These are phyloP conservation scores for Balansia obtecta DNA, from an alignment of 2,329 filamentous ascomycete species.

Conservation along the genomic window DNA sequence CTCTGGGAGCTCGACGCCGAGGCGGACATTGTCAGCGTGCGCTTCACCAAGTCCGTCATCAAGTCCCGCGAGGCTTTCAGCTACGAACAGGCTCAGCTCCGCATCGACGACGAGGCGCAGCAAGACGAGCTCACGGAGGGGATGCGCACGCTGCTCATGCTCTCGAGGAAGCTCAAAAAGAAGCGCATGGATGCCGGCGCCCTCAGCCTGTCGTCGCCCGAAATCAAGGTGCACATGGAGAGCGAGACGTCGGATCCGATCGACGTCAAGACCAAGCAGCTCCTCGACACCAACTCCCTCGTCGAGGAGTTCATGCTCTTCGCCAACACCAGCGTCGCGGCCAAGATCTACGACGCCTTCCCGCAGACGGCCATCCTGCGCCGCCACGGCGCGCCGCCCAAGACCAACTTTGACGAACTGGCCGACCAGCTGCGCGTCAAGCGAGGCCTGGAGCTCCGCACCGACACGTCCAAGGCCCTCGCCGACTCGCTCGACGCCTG, in stretches of 20 bases:
- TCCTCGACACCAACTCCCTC: conserved; percentile 90
- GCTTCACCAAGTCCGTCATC: conserved; percentile 96
- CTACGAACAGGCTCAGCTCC: conserved; percentile 89
- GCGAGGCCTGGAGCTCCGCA: conserved; percentile 64
- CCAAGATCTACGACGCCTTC: conserved; percentile 81
- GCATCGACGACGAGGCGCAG: conserved; percentile 81
- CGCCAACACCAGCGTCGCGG: conserved; percentile 88
- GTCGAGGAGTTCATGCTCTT: conserved; percentile 99
- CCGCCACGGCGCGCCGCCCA: conserved; percentile 82
- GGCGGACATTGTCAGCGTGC: conserved; percentile 72
- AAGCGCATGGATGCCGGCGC: conserved; percentile 96
- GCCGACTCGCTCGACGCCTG: conserved; percentile 86
- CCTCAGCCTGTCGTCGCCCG: conserved; percentile 90
- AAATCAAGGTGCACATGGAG: conserved; percentile 90
- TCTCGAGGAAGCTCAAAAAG: conserved; percentile 87
- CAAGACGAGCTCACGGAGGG: conserved; percentile 81
- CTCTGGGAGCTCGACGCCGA: conserved; percentile 80
- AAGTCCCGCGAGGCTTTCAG: conserved; percentile 93
- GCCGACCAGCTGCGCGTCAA: conserved; percentile 83
- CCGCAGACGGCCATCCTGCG: conserved; percentile 91
- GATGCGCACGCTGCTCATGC: conserved; percentile 74
- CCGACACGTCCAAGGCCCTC: conserved; percentile 82
- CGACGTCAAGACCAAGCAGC: conserved; percentile 89
- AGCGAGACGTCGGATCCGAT: conserved; percentile 93
- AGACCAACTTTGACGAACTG: conserved; percentile 93